phyloP scores from a whole-genome alignment of 768 basidiomycete species.

The Leucocoprinus sp. region DNA sequence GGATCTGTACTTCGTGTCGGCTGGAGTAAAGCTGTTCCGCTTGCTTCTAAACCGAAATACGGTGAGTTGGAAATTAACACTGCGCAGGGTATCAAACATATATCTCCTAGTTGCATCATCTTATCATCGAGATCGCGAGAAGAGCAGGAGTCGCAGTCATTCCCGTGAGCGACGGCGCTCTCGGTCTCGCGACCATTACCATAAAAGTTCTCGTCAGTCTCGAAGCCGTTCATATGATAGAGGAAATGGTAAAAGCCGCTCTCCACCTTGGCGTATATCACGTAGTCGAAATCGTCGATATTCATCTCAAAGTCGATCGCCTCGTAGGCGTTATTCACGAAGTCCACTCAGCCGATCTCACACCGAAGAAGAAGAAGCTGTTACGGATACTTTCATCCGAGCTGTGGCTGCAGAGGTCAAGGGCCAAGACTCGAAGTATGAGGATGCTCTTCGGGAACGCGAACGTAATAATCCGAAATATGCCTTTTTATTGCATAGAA shows the following conservation, averaged over 20 bases:
- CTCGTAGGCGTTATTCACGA: slow-evolving; percentile 37
- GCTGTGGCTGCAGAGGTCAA: slow-evolving; percentile 82
- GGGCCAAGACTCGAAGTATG: slow-evolving; percentile 72
- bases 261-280: slow-evolving; percentile 28
- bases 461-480: slow-evolving; percentile 82
- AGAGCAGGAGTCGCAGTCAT: slow-evolving; percentile 29
- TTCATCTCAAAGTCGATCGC: slow-evolving; percentile 39
- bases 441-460: slow-evolving; percentile 61
- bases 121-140: slow-evolving; percentile 14
- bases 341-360: slow-evolving; percentile 39
- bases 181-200: slow-evolving; percentile 30
- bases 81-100: background rate
- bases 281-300: slow-evolving; percentile 26
- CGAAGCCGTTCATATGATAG: slow-evolving; percentile 37
- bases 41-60: slow-evolving; percentile 74
- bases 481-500: slow-evolving; percentile 56
- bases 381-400: slow-evolving; percentile 79
- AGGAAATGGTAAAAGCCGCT: slow-evolving; percentile 35
- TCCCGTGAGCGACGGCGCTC: slow-evolving; percentile 33
- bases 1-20: slow-evolving; percentile 82
- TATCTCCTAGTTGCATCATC: slow-evolving; percentile 14
- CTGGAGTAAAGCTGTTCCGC: slow-evolving; percentile 95
- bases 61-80: slow-evolving; percentile 33
- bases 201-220: slow-evolving; percentile 35
- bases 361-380: slow-evolving; percentile 54